Evolutionary conservation across 768 basidiomycete species (phyloP), one percentile per base, ranked within the genome.

Genomic region (Gloeostereum incarnatum): DNA sequence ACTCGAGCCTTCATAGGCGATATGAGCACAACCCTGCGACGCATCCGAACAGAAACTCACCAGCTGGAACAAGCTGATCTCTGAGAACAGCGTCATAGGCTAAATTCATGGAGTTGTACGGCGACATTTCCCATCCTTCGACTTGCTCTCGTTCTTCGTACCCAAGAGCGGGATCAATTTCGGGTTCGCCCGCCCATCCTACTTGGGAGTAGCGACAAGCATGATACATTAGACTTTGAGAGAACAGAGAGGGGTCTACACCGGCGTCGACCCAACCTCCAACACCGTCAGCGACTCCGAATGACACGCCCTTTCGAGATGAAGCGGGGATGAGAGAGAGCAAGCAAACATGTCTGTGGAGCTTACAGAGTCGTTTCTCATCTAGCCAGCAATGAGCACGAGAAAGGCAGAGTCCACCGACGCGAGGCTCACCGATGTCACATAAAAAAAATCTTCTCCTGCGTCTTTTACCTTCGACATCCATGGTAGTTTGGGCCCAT

Each of bases 201-300:
- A 65, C 71, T 44, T 70, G 69, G 8, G 80, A 75, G 53, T 81
- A 84, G 32, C 75, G 71, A 54, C 82, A 75, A 2, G 86, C 78
- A 57, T 86, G 80, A 57, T 81, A 92, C 85, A 93, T 91, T 36
- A 97, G 63, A 0, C 87, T 75, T 60, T 96, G 92, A 1, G 90
- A 81, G 63, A 93, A 97, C 31, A 93, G 63, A 0, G 89, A 81
- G 1, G 89, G 89, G 58, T 96, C 90, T 37, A 88, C 73, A 11
- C 88, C 84, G 19, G 75, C 73, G 25, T 81, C 75, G 34, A 75
- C 71, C 93, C 93, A 97, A 14, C 92, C 91, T 2, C 91, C 91
- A 3, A 96, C 91, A 14, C 92, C 92, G 49, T 97, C 92, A 26
- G 91, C 87, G 4, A 96, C 75, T 25, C 88, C 90, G 38, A 96